phyloP scores from a whole-genome alignment of 1,139 yeast species.

The Schwanniomyces etchellsii region DNA sequence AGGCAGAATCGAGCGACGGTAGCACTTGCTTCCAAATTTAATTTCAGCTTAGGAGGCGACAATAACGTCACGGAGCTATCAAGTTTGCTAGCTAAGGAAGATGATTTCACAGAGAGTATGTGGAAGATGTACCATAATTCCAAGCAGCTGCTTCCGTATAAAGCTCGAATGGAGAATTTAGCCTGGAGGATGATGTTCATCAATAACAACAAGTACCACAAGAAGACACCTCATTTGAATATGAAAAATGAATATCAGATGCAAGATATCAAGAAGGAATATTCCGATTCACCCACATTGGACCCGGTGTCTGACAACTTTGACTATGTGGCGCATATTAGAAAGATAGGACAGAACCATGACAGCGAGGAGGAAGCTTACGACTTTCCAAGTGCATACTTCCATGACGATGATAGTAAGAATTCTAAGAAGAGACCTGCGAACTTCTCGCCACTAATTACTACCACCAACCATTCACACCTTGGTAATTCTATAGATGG shows the following conservation, averaged over 20 bases:
- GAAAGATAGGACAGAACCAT: slow-evolving; percentile 44
- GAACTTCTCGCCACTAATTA: slow-evolving; percentile 26
- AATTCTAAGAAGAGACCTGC: slow-evolving; percentile 26
- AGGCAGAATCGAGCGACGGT: neutral
- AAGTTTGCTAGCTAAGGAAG: slow-evolving; percentile 4
- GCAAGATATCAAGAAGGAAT: neutral
- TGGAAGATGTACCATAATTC: slow-evolving; percentile 83
- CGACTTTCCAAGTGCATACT: slow-evolving; percentile 3
- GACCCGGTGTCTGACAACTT: slow-evolving; percentile 49
- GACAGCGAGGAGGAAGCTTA: slow-evolving; percentile 6
- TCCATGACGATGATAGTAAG: slow-evolving; percentile 8
- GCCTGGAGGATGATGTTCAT: slow-evolving; percentile 84
- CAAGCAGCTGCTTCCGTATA: slow-evolving; percentile 70
- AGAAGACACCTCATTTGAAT: neutral
- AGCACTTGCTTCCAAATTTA: slow-evolving; percentile 3
- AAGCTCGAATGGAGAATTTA: slow-evolving; percentile 70
- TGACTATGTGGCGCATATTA: slow-evolving; percentile 64
- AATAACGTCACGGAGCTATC: slow-evolving; percentile 1
- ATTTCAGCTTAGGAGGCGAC: slow-evolving; percentile 3
- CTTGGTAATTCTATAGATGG: slow-evolving; percentile 11
- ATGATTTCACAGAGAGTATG: slow-evolving; percentile 43
- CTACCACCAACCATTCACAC: slow-evolving; percentile 11
- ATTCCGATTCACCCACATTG: slow-evolving; percentile 7
- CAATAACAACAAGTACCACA: slow-evolving; percentile 23
- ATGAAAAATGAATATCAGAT: neutral